Conservation (phyloP, 2,329 filamentous ascomycete genomes). For the Diaporthe sp. region DNA sequence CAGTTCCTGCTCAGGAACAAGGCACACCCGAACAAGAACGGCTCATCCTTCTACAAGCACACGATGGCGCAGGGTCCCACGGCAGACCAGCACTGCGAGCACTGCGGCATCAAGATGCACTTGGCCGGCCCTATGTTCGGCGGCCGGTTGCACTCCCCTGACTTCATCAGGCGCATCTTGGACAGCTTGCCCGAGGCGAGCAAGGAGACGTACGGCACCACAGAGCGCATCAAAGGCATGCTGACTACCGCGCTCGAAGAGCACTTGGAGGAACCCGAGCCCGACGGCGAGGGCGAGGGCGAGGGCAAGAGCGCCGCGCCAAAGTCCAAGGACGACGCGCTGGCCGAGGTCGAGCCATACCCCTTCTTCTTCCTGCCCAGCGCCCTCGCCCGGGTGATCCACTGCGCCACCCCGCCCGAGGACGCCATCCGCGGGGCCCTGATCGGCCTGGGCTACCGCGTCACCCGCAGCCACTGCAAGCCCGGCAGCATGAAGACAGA, state of each 20-base stretch:
- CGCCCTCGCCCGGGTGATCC: conserved; percentile 79
- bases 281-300: conserved; percentile 46
- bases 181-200: conserved; percentile 77
- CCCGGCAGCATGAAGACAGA: conserved; percentile 93
- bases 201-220: conserved; percentile 80
- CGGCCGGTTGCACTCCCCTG: conserved; percentile 85
- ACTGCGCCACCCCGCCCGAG: conserved; percentile 83
- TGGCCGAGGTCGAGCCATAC: conserved; percentile 76
- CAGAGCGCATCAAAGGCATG: conserved; percentile 89
- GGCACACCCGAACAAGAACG: conserved; percentile 76
- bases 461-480: conserved; percentile 89
- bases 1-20: conserved; percentile 82
- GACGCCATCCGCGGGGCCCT: conserved; percentile 86
- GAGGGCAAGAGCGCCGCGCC: conserved; percentile 41
- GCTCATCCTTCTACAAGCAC: conserved; percentile 81
- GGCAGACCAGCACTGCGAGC: conserved; percentile 75
- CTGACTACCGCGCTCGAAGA: conserved; percentile 90
- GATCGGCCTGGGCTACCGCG: conserved; percentile 82
- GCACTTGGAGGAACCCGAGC: conserved; percentile 51
- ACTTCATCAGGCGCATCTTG: conserved; percentile 85
- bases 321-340: conserved; percentile 57
- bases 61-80: conserved; percentile 79
- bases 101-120: conserved; percentile 90
- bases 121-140: conserved; percentile 95
- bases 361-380: conserved; percentile 91